These are phyloP conservation scores for Lithocarpus polystachyus DNA, from an alignment of 306 rosid genomes.

Conservation along the genomic window DNA sequence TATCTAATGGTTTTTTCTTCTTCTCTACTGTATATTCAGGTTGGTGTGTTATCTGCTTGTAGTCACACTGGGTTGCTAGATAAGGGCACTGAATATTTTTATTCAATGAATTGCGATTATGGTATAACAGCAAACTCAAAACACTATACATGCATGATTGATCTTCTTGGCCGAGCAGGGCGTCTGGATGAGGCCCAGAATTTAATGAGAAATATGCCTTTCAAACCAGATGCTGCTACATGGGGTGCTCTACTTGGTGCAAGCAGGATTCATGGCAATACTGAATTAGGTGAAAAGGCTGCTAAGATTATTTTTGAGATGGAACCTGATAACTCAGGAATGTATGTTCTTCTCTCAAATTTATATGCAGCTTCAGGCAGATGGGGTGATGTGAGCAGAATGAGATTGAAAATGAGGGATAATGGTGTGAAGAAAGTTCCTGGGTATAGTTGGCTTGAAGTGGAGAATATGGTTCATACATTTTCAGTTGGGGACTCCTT, in stretches of 20 bases:
- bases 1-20: constrained; percentile 1
- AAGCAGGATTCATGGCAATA: constrained; percentile 76
- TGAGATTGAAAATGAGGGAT: constrained; percentile 73
- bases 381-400: constrained; percentile 72
- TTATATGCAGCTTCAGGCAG: constrained; percentile 88
- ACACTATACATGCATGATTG: constrained; percentile 80
- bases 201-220: constrained; percentile 70
- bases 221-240: constrained; percentile 71
- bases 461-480: constrained; percentile 65
- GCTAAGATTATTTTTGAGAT: constrained; percentile 73
- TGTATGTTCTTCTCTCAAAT: constrained; percentile 87
- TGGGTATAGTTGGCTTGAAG: constrained; percentile 88
- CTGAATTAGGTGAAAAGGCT: constrained; percentile 75
- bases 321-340: constrained; percentile 84
- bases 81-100: constrained; percentile 59
- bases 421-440: constrained; percentile 72
- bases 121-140: constrained; percentile 55
- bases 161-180: constrained; percentile 89
- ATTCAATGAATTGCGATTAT: constrained; percentile 58
- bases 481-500: constrained; percentile 68
- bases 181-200: constrained; percentile 67
- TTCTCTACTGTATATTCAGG: constrained; percentile 43
- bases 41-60: constrained; percentile 80
- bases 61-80: constrained; percentile 73
- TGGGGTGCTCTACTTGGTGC: constrained; percentile 92